A percentile compares a stretch with the other conserved stretches of the same genome.
Conservation (phyloP, 1,139 yeast species). For the Magnusiomyces clavatus region DNA sequence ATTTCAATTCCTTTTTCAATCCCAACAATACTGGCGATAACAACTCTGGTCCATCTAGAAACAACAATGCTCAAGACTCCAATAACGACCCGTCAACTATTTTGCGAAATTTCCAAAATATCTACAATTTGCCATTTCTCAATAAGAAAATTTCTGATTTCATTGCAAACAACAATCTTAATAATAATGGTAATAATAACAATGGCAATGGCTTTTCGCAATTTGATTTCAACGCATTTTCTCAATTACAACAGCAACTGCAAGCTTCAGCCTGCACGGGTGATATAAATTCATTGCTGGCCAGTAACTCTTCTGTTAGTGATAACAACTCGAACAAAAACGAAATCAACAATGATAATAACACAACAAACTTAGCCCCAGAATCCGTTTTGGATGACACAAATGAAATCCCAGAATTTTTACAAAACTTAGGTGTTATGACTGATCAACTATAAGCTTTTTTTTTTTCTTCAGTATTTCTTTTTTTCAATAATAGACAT, state of each 20-base stretch:
- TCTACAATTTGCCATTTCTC: no score
- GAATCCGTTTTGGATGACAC: neutral
- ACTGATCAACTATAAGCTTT: neutral
- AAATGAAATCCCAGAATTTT: slow-evolving; percentile 9
- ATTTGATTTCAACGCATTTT: no score
- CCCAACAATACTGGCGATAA: neutral
- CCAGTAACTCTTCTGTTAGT: no score
- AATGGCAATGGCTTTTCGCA: neutral
- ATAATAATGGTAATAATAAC: neutral
- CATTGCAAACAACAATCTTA: neutral
- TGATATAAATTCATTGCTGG: no score
- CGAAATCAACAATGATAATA: no score
- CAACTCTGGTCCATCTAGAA: neutral
- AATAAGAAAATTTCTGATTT: neutral
- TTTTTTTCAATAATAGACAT: no score
- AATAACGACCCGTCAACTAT: neutral
- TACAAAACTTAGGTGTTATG: slow-evolving; percentile 9
- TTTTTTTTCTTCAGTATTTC: neutral
- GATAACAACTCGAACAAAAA: no score
- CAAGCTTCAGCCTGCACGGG: no score
- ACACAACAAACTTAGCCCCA: no score
- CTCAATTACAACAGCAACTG: no score
- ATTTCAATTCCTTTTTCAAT: no score
- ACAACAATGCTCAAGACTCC: neutral
- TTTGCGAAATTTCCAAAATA: no score